Evolutionary conservation across 257 asterid species (phyloP), one percentile per base, ranked within the genome.

Genomic region (Primulina tabacum): DNA sequence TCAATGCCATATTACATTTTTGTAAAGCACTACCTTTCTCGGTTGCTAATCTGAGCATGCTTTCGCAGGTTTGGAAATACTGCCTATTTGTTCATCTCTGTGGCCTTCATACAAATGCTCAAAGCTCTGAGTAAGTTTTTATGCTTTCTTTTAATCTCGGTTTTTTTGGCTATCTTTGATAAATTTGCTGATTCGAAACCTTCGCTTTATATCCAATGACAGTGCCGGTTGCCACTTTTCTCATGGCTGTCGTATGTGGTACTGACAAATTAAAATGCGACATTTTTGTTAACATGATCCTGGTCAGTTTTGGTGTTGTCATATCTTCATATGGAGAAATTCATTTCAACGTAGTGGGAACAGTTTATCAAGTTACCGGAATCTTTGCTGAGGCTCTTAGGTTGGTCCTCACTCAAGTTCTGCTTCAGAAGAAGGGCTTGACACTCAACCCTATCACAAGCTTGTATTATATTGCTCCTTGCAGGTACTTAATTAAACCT

Each of bases 91-190:
- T 87, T 86, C 86, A 94, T 94, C 60, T 94, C 99, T 18, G 99
- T 94, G 68, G 99, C 99, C 66, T 94, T 94, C 95, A 94, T 94
- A 83, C 99, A 94, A 89, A 90, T 94, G 99, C 99, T 94, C 72
- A 94, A 94, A 89, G 96, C 99, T 78, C 82, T 94, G 70, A 94
- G 99, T 94, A 94, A 68, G 96, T 69, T 59, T 16, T 30, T 65
- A 28, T 67, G 59, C 62, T 62, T 74, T 59, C 64, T 68, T 43
- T 11, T 64, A 62, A 43, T 58, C 47, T 67, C 18, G 63, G 58
- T 38, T 70, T 60, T 55, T 43, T 43, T 73, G 40, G 53, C 58
- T 73, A 47, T 67, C 35, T 64, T 29, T 43, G 35, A 47, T 65
- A 62, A 65, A 17, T 67, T 28, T 58, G 62, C 81, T 85, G 66